Percentiles rank a stretch among this genome's conserved stretches.
These are phyloP conservation scores for Prunus salicina DNA, from an alignment of 306 rosid species.

Conservation along the genomic window DNA sequence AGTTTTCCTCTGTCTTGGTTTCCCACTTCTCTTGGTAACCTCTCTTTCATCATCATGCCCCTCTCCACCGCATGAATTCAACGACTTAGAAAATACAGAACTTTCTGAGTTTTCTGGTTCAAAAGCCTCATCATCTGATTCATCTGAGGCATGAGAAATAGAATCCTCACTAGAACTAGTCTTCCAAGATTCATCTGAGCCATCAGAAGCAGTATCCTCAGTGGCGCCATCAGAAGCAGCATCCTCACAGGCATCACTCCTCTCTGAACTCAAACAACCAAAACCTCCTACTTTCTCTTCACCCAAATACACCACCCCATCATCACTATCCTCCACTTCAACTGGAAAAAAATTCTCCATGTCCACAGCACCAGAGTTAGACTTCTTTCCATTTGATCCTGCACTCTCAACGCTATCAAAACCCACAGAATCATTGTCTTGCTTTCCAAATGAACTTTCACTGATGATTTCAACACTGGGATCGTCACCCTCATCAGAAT, in stretches of 20 bases:
- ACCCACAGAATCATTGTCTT: background rate
- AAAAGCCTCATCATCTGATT: background rate
- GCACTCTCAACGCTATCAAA: background rate
- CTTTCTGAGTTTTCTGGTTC: background rate
- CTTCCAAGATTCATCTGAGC: background rate
- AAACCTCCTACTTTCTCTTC: constrained; percentile 4
- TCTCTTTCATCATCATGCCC: background rate
- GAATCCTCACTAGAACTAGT: background rate
- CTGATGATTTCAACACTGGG: background rate
- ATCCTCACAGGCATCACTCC: background rate
- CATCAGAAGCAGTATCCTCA: background rate
- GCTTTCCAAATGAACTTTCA: background rate
- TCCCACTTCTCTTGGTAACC: background rate
- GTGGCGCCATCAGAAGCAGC: background rate
- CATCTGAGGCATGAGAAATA: too few relatives aligned
- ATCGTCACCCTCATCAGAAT: background rate
- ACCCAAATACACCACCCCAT: constrained; percentile 8
- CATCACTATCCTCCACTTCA: constrained; percentile 4
- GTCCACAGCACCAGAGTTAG: background rate
- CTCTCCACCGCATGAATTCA: background rate
- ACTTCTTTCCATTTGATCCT: background rate
- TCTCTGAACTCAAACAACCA: too few relatives aligned
- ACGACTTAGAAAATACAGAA: background rate
- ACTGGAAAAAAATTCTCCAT: background rate
- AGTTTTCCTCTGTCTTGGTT: background rate